Evolutionary conservation across 306 rosid species (phyloP), one percentile per base, ranked within the genome.

Genomic region (Lupinus albus): DNA sequence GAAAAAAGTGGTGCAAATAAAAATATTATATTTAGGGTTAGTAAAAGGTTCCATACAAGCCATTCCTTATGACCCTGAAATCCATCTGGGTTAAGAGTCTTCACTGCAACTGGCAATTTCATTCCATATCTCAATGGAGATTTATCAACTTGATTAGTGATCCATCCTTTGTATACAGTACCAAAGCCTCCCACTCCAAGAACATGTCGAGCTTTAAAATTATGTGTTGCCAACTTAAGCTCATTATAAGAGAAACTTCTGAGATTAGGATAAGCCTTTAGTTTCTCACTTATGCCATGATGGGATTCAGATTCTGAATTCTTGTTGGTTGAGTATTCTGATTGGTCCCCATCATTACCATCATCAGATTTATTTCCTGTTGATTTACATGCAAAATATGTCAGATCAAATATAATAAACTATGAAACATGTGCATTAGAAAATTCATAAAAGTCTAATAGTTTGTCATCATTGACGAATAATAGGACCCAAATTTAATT

Each of bases 181-280:
- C 96, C 93, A 71, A 85, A 85, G 0, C 93, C 91, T 0, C 89
- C 89, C 11, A 79, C 81, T 0, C 93, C 93, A 57, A 83, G 74
- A 51, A 80, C 71, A 72, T 59, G 50, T 67, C 73, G 82, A 5
- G 76, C 70, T 33, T 69, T 73, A 6, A 89, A 89, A 13, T 74
- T 77, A n/a, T 65, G 49, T 14, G 96, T 73, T 16, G 83, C 85
- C 13, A 68, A 46, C 70, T 59, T 82, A 4, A 89, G 86, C 66
- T 87, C 84, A 17, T 64, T 28, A 50, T 67, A 83, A 54, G 67
- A 30, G 67, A 85, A 87, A 4, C 55, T 83, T 35, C 70, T 68
- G 14, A 88, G 86, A 47, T 85, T 67, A 3, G 84, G 44, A 66
- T 86, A 60, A 46, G 74, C 60, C 13, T 79, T 80, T 60, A 78